Evolutionary conservation across 2,329 filamentous ascomycete genomes (phyloP), one percentile per base, ranked within the genome.

Genomic region (Tolypocladium guangdongense): DNA sequence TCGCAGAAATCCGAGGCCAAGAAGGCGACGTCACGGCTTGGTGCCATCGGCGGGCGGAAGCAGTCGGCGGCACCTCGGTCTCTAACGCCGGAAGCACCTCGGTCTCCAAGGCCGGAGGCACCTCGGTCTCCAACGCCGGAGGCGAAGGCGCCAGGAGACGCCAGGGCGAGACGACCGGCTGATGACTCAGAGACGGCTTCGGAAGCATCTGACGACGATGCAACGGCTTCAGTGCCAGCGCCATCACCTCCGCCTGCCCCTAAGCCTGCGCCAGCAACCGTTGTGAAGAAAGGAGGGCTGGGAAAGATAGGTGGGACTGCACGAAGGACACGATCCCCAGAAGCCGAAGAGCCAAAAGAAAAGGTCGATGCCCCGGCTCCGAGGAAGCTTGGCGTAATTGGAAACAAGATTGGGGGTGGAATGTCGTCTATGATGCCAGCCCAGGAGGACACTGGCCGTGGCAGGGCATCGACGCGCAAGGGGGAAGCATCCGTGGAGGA

Each of bases 161-260:
- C 37, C n/a, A 47, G 46, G 20, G 43, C 49, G 11, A 49, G 27
- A 27, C 52, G 53, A 38, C 55, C 56, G 22, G 53, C 52, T 24
- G 61, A 66, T 20, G 68, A 65, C 24, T 69, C 67, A 8, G 73
- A 75, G 45, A 76, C 74, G n/a, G 74, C 71, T 16, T 75, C 74
- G 10, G 73, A 74, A 27, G 62, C 64, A n/a, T 60, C 58, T 12
- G 70, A 71, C 1, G 64, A 68, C 32, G 62, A 62, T 47, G 55
- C 57, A 50, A 64, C 63, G 22, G 59, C 59, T 14, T 63, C 62
- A 14, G 48, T 58, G 39, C 57, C 53, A 12, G 59, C 59, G 1
- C 55, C 59, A 14, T 54, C 59, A 7, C 57, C 63, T 8, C 54
- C 59, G 4, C 55, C 66, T 12, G 56, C 61, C 1, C 54, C 63